Base-by-base conservation (phyloP, 2,329 filamentous ascomycete species). In the Eurotiales sp. region DNA sequence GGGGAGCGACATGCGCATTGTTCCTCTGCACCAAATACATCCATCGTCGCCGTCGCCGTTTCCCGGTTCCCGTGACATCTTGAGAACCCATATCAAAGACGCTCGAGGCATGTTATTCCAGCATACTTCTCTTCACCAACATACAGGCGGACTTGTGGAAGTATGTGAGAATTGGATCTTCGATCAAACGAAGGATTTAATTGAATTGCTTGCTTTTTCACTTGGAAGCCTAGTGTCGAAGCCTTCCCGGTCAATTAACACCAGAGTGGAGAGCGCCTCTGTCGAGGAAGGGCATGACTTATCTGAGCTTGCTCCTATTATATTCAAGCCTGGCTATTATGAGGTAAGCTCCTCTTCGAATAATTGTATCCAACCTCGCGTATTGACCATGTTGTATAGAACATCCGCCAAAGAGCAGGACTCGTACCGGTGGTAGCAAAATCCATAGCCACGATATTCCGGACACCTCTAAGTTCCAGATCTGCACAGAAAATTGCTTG, bases 391-490 rank as follows among this genome's bases (percentile, higher is more conserved):
- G 39, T 21, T 12, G 5, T 12, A 43, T 34, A 73, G 70, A 64
- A 61, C 29, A 64, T 72, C 52, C 62, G 60, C 30, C 65, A 71
- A 55, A 60, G 70, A 29, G 61, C 60, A 8, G 58, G 59, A 6
- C 62, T 70, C 7, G 64, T 72, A 3, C 61, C 67, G 1, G 60
- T 63, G 4, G 60, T 72, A 14, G 58, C 63, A 1, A 71, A 67
- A 54, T 65, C 69, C 5, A 55, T 72, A 22, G 52, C 58, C 3
- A 63, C 60, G 1, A 61, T 72, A 41, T 36, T 72, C 11, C 56
- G 60, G 12, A 55, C 49, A 14, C 59, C 58, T n/a, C 43, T 52
- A 1, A 58, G 59, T 8, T 29, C 46, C n/a, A 25, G 8, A 1
- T 39, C 61, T 2, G 55, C 54, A 43, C 39, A 53, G 15, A 62